Evolutionary conservation across 768 basidiomycete species (phyloP).

Genomic region (Phaffia tasmanica): DNA sequence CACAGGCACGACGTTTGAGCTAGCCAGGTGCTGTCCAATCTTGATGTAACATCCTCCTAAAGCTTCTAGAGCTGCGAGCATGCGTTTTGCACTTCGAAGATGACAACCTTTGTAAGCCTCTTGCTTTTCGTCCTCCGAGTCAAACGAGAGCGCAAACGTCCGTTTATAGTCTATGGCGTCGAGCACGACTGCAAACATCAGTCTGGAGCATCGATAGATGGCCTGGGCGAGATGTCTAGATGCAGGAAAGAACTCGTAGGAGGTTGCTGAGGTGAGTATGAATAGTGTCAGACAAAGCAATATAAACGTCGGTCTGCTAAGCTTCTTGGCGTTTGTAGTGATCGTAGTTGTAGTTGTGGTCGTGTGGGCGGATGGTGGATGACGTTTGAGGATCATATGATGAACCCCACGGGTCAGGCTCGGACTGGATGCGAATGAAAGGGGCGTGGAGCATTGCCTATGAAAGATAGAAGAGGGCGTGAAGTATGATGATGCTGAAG

Average conservation of each 20-base stretch:
- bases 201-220: slow-evolving; percentile 61
- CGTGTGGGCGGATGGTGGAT: too few relatives aligned
- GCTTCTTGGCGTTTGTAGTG: too few relatives aligned
- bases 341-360: too few relatives aligned
- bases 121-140: slow-evolving; percentile 47
- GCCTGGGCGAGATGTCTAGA: slow-evolving; percentile 68
- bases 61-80: slow-evolving; percentile 62
- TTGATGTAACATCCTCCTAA: slow-evolving; percentile 29
- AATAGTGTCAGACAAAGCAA: slow-evolving; percentile 28
- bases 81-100: slow-evolving; percentile 62
- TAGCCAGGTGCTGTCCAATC: slow-evolving; percentile 73
- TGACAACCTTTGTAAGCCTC: slow-evolving; percentile 65
- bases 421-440: too few relatives aligned
- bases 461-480: too few relatives aligned
- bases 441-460: too few relatives aligned
- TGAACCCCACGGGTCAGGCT: too few relatives aligned
- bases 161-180: slow-evolving; percentile 35
- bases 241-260: slow-evolving; percentile 60
- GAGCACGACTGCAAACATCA: slow-evolving; percentile 49
- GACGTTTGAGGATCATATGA: too few relatives aligned
- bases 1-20: slow-evolving; percentile 48
- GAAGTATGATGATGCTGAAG: too few relatives aligned
- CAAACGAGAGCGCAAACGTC: slow-evolving; percentile 32
- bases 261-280: slow-evolving; percentile 30
- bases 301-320: too few relatives aligned